phyloP scores from a whole-genome alignment of 495 filamentous ascomycete genomes.

The Penicillium canescens region DNA sequence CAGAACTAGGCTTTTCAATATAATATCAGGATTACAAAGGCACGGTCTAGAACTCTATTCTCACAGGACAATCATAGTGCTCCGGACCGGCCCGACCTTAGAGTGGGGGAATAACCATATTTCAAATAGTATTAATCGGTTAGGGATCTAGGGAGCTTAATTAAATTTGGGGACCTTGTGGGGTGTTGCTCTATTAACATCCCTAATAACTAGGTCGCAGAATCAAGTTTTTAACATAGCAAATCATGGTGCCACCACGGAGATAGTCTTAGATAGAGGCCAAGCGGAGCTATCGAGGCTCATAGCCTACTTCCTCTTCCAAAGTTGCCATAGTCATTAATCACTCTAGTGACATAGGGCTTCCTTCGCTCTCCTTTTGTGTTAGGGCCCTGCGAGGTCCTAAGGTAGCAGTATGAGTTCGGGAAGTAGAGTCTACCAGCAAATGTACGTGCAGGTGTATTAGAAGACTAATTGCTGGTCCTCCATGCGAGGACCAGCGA shows the following conservation, averaged over 20 bases:
- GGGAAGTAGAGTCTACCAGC: no score
- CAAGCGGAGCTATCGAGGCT: slow-evolving; percentile 3
- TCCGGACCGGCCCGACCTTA: slow-evolving; percentile 2
- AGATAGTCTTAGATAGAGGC: slow-evolving; percentile 5
- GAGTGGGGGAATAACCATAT: slow-evolving; percentile 2
- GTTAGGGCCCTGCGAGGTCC: no score
- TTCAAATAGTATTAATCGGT: not conserved
- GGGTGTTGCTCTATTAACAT: not conserved
- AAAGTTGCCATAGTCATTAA: slow-evolving; percentile 9
- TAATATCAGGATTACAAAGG: slow-evolving; percentile 13
- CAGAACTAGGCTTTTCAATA: slow-evolving; percentile 8
- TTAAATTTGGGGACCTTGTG: not conserved
- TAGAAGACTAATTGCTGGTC: no score
- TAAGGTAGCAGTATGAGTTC: no score
- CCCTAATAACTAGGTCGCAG: no score
- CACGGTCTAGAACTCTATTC: slow-evolving; percentile 1
- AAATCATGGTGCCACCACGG: not conserved
- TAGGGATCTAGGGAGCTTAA: not conserved
- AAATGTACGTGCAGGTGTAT: no score
- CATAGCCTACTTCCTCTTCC: slow-evolving; percentile 8
- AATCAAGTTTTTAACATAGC: not conserved
- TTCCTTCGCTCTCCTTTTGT: slow-evolving; percentile 5
- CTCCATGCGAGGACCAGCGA: no score
- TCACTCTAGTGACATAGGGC: slow-evolving; percentile 11
- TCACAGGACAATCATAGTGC: not conserved